Conservation (phyloP, 139 green algal genomes). For the Coelastrella sp. region DNA sequence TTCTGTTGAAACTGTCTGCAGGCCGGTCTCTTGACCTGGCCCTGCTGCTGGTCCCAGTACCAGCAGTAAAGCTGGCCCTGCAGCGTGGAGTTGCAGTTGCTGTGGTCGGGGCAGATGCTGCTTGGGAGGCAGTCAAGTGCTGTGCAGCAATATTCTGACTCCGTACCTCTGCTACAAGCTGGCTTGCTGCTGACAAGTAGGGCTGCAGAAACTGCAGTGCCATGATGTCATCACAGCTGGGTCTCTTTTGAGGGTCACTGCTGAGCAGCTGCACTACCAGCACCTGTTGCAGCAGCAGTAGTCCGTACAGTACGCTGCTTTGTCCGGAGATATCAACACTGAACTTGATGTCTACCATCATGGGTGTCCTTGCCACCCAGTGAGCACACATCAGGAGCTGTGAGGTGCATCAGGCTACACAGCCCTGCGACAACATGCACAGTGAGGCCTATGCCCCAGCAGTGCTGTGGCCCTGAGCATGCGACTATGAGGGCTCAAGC, state of each 20-base stretch:
- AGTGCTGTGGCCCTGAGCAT: background rate
- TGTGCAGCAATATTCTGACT: background rate
- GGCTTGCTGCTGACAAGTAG: background rate
- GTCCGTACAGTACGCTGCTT: background rate
- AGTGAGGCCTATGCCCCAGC: background rate
- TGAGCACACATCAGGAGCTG: background rate
- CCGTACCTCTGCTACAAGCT: background rate
- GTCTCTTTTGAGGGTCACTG: background rate
- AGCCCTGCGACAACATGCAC: background rate
- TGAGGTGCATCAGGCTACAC: background rate
- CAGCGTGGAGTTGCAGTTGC: background rate
- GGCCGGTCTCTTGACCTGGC: too few relatives aligned
- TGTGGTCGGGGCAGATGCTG: background rate
- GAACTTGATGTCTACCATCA: too few relatives aligned
- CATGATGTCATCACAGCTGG: background rate
- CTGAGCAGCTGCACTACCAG: slow-evolving; percentile 32
- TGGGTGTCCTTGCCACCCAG: too few relatives aligned
- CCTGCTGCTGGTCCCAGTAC: background rate
- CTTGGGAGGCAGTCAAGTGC: background rate
- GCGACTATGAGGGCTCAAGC: background rate
- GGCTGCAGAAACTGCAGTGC: slow-evolving; percentile 3
- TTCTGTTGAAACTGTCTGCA: too few relatives aligned
- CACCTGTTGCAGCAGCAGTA: background rate
- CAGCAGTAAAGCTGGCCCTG: background rate
- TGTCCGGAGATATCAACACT: too few relatives aligned